Conservation (phyloP, 2,329 filamentous ascomycete genomes). For the Penicillium hesseltinei region DNA sequence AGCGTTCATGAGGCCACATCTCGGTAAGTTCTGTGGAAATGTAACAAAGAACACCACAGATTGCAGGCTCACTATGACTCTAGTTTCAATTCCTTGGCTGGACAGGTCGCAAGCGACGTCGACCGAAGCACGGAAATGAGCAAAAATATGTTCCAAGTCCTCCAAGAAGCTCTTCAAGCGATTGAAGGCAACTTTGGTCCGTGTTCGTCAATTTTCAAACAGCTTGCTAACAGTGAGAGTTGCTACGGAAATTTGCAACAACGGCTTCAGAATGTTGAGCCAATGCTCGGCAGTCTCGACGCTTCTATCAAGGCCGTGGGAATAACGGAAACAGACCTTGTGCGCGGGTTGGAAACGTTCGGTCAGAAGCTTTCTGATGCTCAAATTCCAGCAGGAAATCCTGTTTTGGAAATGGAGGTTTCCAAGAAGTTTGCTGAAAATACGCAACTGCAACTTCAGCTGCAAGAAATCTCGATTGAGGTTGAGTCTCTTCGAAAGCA, state of each 20-base stretch:
- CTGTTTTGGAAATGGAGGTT: conserved; percentile 24
- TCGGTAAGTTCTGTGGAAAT: conserved; percentile 24
- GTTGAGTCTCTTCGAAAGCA: conserved; percentile 16
- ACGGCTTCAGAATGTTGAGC: conserved; percentile 19
- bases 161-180: conserved; percentile 25
- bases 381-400: conserved; percentile 19
- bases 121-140: conserved; percentile 18
- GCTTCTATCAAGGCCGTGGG: conserved; percentile 23
- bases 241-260: conserved; percentile 19
- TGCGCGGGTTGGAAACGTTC: conserved; percentile 28
- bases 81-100: conserved; percentile 26
- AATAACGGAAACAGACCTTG: conserved; percentile 26
- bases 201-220: conserved; percentile 19
- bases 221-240: conserved; percentile 23
- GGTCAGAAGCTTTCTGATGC: conserved; percentile 19
- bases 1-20: conserved; percentile 17
- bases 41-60: not conserved
- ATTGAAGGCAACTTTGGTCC: conserved; percentile 20
- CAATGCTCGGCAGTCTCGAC: conserved; percentile 20
- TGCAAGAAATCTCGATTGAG: conserved; percentile 24
- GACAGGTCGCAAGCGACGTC: conserved; percentile 16
- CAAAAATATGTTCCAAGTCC: conserved; percentile 3
- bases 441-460: conserved; percentile 24
- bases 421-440: conserved; percentile 23
- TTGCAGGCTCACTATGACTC: not conserved